Base-by-base conservation (phyloP, 306 rosid genomes). In the Biancaea sappan region DNA sequence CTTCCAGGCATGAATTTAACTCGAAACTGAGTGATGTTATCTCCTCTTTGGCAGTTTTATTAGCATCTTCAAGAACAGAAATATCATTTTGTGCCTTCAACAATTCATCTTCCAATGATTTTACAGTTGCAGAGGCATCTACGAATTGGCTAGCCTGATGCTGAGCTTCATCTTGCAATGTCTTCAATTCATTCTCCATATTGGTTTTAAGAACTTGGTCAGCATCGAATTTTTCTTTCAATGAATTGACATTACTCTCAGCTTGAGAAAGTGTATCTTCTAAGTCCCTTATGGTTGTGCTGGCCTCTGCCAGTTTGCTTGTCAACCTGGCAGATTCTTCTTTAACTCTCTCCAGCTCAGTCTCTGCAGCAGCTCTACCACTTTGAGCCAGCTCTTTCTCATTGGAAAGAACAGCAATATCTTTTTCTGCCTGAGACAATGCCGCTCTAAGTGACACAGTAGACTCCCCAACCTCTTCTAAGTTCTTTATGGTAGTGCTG, bases 361-460 rank as follows among this genome's bases (percentile, higher is more conserved):
- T 65, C 83, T 87, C 96, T 40, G 86, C 84, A 72, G 86, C 74
- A 71, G 72, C 85, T 83, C 79, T 88, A 77, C 86, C 61, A 28
- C 63, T 73, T 81, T 86, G 79, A 80, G 86, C 92, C 75, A 84
- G 82, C 84, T 94, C 95, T 69, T 87, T 94, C 76, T 90, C 97
- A 73, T 59, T 35, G 48, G 86, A 75, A 71, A 88, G 85, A 72
- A 70, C 56, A 59, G 84, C 79, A 58, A 88, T 41, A 58, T 84
- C 86, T 57, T 88, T 84, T 82, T 88, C 92, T 54, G 88, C 96
- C 50, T 71, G 84, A 41, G 85, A 88, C 35, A 94, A 82, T 8
- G 92, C 84, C 64, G 89, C 94, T 83, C 91, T 87, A 69, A 89
- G 89, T 22, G 85, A 82, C 77, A 77, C 79, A 53, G 70, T 85